Base-by-base conservation (phyloP, 2,329 filamentous ascomycete species). In the Colletotrichum sp. region DNA sequence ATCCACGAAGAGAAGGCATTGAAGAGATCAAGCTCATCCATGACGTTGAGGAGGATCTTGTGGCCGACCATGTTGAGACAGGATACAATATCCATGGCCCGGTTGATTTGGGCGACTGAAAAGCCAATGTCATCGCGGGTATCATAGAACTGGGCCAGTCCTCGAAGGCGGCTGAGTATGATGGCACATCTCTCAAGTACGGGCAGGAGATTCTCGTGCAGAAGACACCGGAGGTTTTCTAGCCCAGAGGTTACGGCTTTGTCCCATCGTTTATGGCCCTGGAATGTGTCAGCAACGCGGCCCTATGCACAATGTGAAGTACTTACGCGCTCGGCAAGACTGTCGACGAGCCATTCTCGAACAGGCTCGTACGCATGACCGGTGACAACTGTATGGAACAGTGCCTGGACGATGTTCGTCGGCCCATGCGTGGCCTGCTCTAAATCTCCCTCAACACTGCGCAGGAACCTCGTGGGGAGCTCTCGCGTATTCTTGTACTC, bases 231-330 rank as follows among this genome's bases (percentile, higher is more conserved):
- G 12, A 99, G 89, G 70, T 92, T 93, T 76, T 95, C 93, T 24
- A 98, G 93, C 1, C 96, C 95, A 6, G 92, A 92, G 3, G 91
- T 90, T 3, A 98, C 94, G 7, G 95, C 93, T 81, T 96, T 98
- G 78, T 99, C 96, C 97, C 97, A 99, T 65, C 97, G 90, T 85
- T 98, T 98, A 80, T 98, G 95, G 1, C 96, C 96, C 94, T 97
- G 67, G 2, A 24, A 18, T 34, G 55, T 70, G 62, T 76, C 74
- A 71, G 78, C 81, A 64, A 13, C 21, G 80, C 73, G 30, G 52
- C 72, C 78, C 68, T 69, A 7, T 34, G 55, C 76, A 6, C 15
- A 36, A 69, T 8, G 6, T 16, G 13, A 30, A 32, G 71, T 34
- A 84, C 90, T 81, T 87, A 96, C 95, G 77, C 95, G 89, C 81